Percentiles rank a stretch among this genome's conserved stretches.
phyloP scores from a whole-genome alignment of 805 yeast species.

The Ogataea pilisensis region DNA sequence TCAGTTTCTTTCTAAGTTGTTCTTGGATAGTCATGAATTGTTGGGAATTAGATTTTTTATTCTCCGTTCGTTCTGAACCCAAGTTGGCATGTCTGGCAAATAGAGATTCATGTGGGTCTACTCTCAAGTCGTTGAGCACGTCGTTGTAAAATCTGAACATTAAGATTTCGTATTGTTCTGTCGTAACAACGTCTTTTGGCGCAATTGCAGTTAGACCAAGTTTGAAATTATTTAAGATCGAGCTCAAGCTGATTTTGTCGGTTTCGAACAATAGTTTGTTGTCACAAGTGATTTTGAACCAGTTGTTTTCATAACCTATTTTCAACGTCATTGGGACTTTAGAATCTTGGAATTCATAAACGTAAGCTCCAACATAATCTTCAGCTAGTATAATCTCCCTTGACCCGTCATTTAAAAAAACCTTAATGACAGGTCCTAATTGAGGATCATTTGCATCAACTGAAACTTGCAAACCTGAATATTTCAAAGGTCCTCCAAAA shows the following conservation, averaged over 20 bases:
- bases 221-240: constrained; percentile 32
- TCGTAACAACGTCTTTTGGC: constrained; percentile 28
- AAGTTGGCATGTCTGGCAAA: constrained; percentile 22
- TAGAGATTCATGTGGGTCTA: constrained; percentile 22
- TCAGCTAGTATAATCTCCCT: constrained; percentile 25
- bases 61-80: constrained; percentile 35
- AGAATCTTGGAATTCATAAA: constrained; percentile 53
- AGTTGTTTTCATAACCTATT: constrained; percentile 46
- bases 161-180: constrained; percentile 64
- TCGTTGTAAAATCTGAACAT: constrained; percentile 52
- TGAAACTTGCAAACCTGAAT: constrained; percentile 61
- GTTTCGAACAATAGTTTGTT: constrained; percentile 70
- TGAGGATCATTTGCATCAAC: constrained; percentile 46
- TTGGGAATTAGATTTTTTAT: constrained; percentile 1
- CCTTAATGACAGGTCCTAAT: constrained; percentile 49
- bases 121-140: constrained; percentile 30
- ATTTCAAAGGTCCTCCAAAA: constrained; percentile 54
- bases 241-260: constrained; percentile 44
- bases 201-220: constrained; percentile 54
- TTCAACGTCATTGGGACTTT: constrained; percentile 69
- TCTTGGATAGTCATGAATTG: constrained; percentile 18
- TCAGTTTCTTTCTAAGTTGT: constrained; percentile 14
- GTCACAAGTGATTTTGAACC: constrained; percentile 62
- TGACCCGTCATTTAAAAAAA: constrained; percentile 58
- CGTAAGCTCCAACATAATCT: constrained; percentile 30